phyloP scores from a whole-genome alignment of 2,329 filamentous ascomycete genomes.

The Penicillium sp. region DNA sequence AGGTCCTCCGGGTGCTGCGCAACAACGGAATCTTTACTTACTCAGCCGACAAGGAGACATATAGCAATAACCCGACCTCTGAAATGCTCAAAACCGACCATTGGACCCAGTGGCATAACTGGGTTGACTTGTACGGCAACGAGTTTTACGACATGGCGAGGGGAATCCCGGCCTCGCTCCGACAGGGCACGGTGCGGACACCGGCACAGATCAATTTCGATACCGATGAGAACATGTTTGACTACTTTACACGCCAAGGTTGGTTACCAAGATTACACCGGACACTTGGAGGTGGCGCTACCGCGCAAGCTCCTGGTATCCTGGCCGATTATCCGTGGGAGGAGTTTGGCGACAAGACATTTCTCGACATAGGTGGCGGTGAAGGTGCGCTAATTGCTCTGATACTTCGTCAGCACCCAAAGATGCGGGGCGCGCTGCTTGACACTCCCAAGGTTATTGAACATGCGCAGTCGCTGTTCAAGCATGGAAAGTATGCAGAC shows the following conservation, averaged over 20 bases:
- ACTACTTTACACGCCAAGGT: slow-evolving; percentile 42
- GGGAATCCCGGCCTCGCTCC: slow-evolving; percentile 42
- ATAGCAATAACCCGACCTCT: slow-evolving; percentile 44
- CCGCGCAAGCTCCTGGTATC: slow-evolving; percentile 46
- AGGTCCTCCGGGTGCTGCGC: slow-evolving; percentile 6
- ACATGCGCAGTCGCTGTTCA: slow-evolving; percentile 33
- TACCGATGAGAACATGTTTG: slow-evolving; percentile 49
- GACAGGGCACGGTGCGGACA: slow-evolving; percentile 27
- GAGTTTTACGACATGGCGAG: slow-evolving; percentile 52
- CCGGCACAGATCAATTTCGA: slow-evolving; percentile 48
- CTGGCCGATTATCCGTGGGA: slow-evolving; percentile 36
- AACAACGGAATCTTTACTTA: slow-evolving; percentile 8
- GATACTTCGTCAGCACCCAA: slow-evolving; percentile 33
- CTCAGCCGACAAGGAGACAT: slow-evolving; percentile 15
- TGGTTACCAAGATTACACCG: slow-evolving; percentile 42
- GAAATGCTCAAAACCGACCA: slow-evolving; percentile 41
- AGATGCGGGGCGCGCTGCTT: slow-evolving; percentile 36
- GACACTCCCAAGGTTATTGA: slow-evolving; percentile 45
- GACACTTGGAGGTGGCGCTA: slow-evolving; percentile 45
- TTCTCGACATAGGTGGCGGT: slow-evolving; percentile 51
- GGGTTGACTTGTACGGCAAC: slow-evolving; percentile 51
- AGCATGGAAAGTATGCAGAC: slow-evolving; percentile 39
- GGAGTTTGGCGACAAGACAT: slow-evolving; percentile 37
- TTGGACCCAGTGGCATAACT: slow-evolving; percentile 53
- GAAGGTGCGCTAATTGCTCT: slow-evolving; percentile 44